phyloP scores from a whole-genome alignment of 805 yeast species.

The Wickerhamomyces bisporus region DNA sequence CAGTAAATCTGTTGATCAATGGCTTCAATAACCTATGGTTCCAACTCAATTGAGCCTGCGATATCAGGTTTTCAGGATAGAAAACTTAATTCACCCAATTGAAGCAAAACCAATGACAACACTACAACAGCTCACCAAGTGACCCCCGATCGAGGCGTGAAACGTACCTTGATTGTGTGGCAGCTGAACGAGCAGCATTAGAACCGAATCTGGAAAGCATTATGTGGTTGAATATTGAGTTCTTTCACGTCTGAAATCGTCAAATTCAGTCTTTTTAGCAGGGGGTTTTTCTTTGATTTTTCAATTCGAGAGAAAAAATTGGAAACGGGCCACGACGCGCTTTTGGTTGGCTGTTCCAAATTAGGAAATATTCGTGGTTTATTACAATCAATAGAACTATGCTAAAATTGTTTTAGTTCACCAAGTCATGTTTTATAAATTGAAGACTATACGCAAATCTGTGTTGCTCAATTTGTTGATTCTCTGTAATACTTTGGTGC shows the following conservation, averaged over 20 bases:
- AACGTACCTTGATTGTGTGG: constrained; percentile 25
- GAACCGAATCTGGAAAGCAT: constrained; percentile 27
- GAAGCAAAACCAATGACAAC: background rate
- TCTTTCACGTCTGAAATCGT: background rate
- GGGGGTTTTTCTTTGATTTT: constrained; percentile 16
- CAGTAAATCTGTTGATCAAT: no score
- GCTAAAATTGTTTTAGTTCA: no score
- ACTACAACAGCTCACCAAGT: background rate
- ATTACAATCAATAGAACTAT: no score
- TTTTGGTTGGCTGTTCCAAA: constrained; percentile 17
- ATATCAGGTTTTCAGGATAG: no score
- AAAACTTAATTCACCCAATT: no score
- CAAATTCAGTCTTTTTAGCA: background rate
- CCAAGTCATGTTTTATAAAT: no score
- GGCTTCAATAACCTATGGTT: no score
- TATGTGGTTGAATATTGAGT: constrained; percentile 7
- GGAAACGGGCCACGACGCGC: constrained; percentile 5
- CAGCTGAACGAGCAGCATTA: constrained; percentile 28
- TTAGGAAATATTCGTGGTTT: background rate
- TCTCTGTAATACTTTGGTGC: constrained; percentile 62
- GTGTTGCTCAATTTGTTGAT: constrained; percentile 6
- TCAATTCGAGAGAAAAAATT: constrained; percentile 11
- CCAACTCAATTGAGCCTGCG: no score
- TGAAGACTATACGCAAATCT: no score
- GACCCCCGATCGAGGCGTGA: background rate